phyloP scores from a whole-genome alignment of 495 filamentous ascomycete genomes.

The Lepidopterella palustris region DNA sequence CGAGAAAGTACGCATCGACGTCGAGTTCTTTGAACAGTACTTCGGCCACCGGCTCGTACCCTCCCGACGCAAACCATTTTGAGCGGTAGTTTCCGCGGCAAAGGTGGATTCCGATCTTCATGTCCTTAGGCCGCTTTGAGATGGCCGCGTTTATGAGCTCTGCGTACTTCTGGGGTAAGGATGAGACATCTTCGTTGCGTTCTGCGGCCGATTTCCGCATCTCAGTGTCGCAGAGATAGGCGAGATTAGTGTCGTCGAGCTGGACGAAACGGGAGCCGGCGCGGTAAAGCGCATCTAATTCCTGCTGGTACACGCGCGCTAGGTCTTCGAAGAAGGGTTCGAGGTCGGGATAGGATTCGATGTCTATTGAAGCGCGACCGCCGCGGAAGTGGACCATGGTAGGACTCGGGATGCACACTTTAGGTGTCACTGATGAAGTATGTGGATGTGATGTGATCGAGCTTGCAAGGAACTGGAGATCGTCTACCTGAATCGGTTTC shows the following conservation, averaged over 20 bases:
- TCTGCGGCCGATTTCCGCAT: slow-evolving; percentile 31
- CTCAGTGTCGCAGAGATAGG: slow-evolving; percentile 38
- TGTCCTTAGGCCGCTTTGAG: slow-evolving; percentile 30
- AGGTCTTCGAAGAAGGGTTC: slow-evolving; percentile 37
- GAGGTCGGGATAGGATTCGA: slow-evolving; percentile 28
- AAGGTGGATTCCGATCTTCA: slow-evolving; percentile 39
- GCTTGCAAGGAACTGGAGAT: slow-evolving; percentile 30
- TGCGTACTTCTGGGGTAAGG: slow-evolving; percentile 33
- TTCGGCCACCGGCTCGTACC: slow-evolving; percentile 38
- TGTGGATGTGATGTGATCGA: slow-evolving; percentile 19
- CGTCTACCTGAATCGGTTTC: slow-evolving; percentile 26
- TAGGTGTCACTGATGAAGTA: slow-evolving; percentile 15
- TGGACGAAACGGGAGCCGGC: slow-evolving; percentile 37
- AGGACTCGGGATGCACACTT: slow-evolving; percentile 29
- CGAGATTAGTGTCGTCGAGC: slow-evolving; percentile 39
- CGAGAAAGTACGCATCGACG: slow-evolving; percentile 39
- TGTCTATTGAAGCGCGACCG: slow-evolving; percentile 26
- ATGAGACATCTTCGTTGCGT: slow-evolving; percentile 32
- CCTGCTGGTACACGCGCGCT: slow-evolving; percentile 34
- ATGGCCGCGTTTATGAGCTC: slow-evolving; percentile 37
- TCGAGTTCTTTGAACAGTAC: slow-evolving; percentile 38
- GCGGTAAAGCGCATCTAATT: slow-evolving; percentile 32
- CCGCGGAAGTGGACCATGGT: slow-evolving; percentile 35
- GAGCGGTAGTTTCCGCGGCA: slow-evolving; percentile 33
- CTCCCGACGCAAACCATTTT: slow-evolving; percentile 34